Evolutionary conservation across 1,139 yeast genomes (phyloP), one percentile per base, ranked within the genome.

Genomic region (Debaryomycetaceae sp.): DNA sequence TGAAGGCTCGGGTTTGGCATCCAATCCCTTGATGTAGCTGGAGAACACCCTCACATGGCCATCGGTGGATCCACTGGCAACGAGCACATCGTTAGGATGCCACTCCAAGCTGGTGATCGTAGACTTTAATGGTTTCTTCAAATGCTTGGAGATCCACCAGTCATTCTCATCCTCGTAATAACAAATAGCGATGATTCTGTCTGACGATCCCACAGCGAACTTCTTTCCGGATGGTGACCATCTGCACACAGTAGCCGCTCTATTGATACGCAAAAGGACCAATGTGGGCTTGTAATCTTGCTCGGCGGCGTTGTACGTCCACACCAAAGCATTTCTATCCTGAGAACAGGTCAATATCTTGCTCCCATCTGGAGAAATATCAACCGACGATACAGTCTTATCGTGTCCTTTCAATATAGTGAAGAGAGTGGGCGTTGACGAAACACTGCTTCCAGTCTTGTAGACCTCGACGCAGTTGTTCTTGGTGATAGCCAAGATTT

Each of bases 91-190:
- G 66, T 95, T 95, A 47, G 91, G 93, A 63, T 95, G 99, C 99
- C 99, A 95, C 49, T 85, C 86, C 44, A 93, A 76, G 38, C 87
- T 78, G 53, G 93, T 78, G 54, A 93, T 79, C 37, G 98, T 89
- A 8, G 97, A 87, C 62, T 87, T 85, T 56, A 91, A 76, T 14
- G 97, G 97, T 67, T 88, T 89, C 74, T 90, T 90, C 68, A 95
- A 81, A 69, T 93, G 99, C 68, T 91, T 93, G 20, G 98, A 89
- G 43, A 93, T 91, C 99, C 99, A 95, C 99, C 99, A 95, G 63
- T 95, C 96, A 65, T 93, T 93, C 59, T 91, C 97, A 51, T 78
- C 87, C 65, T 95, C 99, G 65, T 87, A 93, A 69, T 91, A 93
- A 70, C 99, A 95, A 42, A 95, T 87, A 14, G 99, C 97, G 65